Base-by-base conservation (phyloP, 1,284 basidiomycete species). In the Rhodotorula sp. region DNA sequence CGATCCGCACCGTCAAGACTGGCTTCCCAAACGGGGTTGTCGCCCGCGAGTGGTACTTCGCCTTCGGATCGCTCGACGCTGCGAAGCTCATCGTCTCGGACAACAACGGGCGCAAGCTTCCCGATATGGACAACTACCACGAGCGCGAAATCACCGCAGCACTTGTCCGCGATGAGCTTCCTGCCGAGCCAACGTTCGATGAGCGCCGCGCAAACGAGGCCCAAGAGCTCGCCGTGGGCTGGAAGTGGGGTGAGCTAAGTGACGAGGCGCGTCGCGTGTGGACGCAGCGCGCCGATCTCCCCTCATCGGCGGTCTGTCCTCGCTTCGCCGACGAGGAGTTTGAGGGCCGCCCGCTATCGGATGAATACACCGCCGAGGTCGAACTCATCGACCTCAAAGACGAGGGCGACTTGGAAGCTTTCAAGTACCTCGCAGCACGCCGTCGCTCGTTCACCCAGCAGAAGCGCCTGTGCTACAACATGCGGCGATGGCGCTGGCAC, bases 241-340 rank as follows among this genome's bases (percentile, higher is more conserved):
- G 56, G 46, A 50, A n/a, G 12, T 65, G 64, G 64, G 48, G 37
- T 36, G 56, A 58, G 36, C 9, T 58, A 48, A 65, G 64, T 48
- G 46, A 58, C 46, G 56, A 65, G 36, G 44, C 41, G 34, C 55
- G 54, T 34, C n/a, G 25, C 27, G 36, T 15, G 19, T 65, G 56
- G 55, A 21, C 27, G 13, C 22, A 19, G 56, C 13, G 17, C n/a
- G 12, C 22, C 6, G 25, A 21, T 12, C 56, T 65, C 19, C 64
- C 55, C 9, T 27, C 36, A 9, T 58, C 55, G 41, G n/a, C 46
- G 13, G 46, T 57, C 17, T 64, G 62, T 25, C 64, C 56, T 36
- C 64, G 34, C 10, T 48, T 29, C 46, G 46, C 37, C 13, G n/a
- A 29, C 48, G 25, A 19, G n/a, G 46, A n/a, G 25, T n/a, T 41